Base-by-base conservation (phyloP, 805 yeast species). In the Saccharomyces kudriavzevii region DNA sequence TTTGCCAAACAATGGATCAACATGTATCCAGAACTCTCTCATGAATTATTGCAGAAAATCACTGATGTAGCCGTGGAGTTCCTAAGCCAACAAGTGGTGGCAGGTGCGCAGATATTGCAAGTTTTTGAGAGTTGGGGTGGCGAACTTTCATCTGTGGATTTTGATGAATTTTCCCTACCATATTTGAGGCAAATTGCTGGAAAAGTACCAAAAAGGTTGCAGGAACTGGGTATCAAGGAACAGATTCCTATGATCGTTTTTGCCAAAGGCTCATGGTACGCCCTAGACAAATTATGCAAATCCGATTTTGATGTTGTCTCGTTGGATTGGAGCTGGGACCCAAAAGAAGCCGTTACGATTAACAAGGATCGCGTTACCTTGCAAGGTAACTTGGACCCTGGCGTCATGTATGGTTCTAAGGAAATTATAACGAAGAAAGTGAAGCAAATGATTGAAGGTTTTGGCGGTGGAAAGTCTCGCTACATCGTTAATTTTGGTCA, bases 61-160 rank as follows among this genome's bases (percentile, higher is more conserved):
- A 86, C 97, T 25, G 92, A 89, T 56, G 89, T 87, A 28, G 94
- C 97, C 52, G 76, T 92, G 40, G 98, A 92, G 69, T 94, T 92
- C 66, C 77, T 94, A 64, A 96, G 96, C 2, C 87, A 85, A 64
- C 99, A 94, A 72, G 96, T 94, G 47, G 82, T 84, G 60, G 99
- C 99, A 1, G 99, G 99, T 61, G 98, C 98, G 35, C 99, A 94
- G 74, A 90, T 94, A 84, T 77, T 94, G 56, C 99, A 94, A 72
- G 90, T 94, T 35, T 94, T 94, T 67, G 99, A 94, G 68, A 87
- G 96, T 40, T 91, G 97, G 96, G 99, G 96, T 54, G 96, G 98
- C 50, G 98, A 94, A 72, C 77, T 94, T 54, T 94, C 96, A 1
- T 96, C 97, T 11, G 74, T 74, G 51, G 99, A 94, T 65, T 94